Percentiles rank a stretch among this genome's conserved stretches.
phyloP scores from a whole-genome alignment of 768 basidiomycete species.

The Pisolithus orientalis region DNA sequence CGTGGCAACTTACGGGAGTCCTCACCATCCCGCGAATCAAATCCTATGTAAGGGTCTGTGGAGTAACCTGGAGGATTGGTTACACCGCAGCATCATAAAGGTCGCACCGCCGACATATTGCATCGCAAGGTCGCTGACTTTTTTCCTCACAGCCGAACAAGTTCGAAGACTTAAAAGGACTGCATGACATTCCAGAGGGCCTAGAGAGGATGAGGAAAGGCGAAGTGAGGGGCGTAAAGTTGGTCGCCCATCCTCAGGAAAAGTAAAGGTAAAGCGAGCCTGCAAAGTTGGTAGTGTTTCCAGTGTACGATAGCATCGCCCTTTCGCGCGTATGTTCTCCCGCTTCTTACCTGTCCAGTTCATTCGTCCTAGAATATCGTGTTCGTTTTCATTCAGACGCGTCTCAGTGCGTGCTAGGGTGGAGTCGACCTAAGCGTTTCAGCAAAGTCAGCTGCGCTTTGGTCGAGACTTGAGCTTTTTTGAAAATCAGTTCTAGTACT shows the following conservation, averaged over 20 bases:
- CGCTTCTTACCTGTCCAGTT: too few relatives aligned
- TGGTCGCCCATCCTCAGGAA: constrained; percentile 38
- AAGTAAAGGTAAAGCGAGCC: constrained; percentile 13
- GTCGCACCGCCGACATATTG: constrained; percentile 3
- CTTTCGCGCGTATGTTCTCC: too few relatives aligned
- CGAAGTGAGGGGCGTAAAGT: constrained; percentile 38
- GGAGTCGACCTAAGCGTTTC: too few relatives aligned
- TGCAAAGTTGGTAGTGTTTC: background rate
- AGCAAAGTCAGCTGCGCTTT: too few relatives aligned
- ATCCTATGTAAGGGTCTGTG: constrained; percentile 13
- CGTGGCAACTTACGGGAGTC: constrained; percentile 20
- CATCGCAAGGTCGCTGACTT: background rate
- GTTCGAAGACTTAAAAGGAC: constrained; percentile 37
- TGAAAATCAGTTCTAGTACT: too few relatives aligned
- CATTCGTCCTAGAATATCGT: too few relatives aligned
- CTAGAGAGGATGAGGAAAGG: constrained; percentile 31
- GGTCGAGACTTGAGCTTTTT: too few relatives aligned
- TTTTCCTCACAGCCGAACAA: constrained; percentile 29
- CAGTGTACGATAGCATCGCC: background rate
- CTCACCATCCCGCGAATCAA: constrained; percentile 14
- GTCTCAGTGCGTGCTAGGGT: too few relatives aligned
- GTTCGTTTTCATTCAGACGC: too few relatives aligned
- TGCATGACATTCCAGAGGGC: constrained; percentile 31
- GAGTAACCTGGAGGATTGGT: constrained; percentile 17
- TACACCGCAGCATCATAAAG: constrained; percentile 22